Evolutionary conservation across 2,329 filamentous ascomycete species (phyloP), one percentile per base, ranked within the genome.

Genomic region (Aspergillus thermomutatus): DNA sequence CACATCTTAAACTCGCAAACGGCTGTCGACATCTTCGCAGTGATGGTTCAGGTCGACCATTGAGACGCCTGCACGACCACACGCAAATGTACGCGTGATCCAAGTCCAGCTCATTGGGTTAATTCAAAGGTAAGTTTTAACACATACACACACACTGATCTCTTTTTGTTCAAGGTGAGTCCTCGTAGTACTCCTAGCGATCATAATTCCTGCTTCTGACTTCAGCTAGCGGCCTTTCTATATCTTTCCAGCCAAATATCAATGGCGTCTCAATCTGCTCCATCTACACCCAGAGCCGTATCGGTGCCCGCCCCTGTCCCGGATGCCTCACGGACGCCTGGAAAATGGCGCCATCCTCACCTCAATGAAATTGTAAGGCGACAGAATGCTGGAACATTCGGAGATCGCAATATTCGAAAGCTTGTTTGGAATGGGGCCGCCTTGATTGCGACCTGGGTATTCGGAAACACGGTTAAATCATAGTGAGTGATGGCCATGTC

Each of bases 281-380:
- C 62, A 60, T 81, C 69, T 70, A 80, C 72, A 11, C 76, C 75
- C 34, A 72, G 67, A 59, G 66, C 70, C 50, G 58, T 65, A 37
- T 64, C 71, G 49, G 60, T 64, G 17, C 58, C 64, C 50, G 52
- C 63, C 48, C 66, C 72, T 56, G 55, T 63, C 9, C 64, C 68
- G n/a, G 63, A 67, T 50, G 68, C 67, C 50, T 69, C 69, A 8
- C 72, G 71, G 19, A 78, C 76, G 7, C 78, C 90, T 6, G 92
- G 93, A 54, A 91, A 87, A 70, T 99, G 94, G 93, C 85, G 87
- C 69, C 94, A 99, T 73, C 94, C 94, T 34, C 87, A 88, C 61
- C 82, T 97, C 62, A 83, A 91, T 67, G 93, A 97, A 75, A 95
- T 99, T 70, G 86, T 89, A 17, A 83, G 84, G 60, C 87, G 94